Base-by-base conservation (phyloP, 805 yeast species). In the Wickerhamiella nectarea region DNA sequence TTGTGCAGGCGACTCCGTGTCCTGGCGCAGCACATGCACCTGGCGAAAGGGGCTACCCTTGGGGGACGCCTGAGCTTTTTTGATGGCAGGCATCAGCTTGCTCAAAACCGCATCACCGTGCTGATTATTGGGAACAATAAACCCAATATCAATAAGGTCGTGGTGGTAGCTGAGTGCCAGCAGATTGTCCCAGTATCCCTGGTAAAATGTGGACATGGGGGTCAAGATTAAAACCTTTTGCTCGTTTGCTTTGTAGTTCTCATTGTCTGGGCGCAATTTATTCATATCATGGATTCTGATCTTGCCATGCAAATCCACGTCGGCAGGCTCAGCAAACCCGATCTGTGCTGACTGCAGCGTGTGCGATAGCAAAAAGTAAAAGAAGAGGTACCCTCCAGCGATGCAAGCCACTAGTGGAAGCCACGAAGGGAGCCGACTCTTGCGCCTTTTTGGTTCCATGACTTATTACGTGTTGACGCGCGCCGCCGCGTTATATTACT, bases 1-100 rank as follows among this genome's bases (percentile, higher is more conserved):
- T 35, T 80, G 72, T 29, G 72, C 72, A 50, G 85, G 71, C 6
- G 93, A 76, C 33, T 57, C 61, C 28, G 80, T 80, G 61, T 91
- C 97, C 66, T 91, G 97, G 63, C 97, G 76, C 57, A 91, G 68
- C 36, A 91, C 80, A 18, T 94, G 82, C 51, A 91, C 75, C 57
- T 85, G 83, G 45, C 80, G 76, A 62, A 83, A 91, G 57, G 85
- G 74, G 51, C 72, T 66, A 50, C 71, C 73, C 11, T 25, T 22
- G 47, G 72, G 71, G 48, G 75, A 72, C 25, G 20, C 21, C 65
- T 86, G 95, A 25, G 76, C 69, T 52, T 65, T 64, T 54, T 84
- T 82, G 36, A 91, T 76, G 3, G 85, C 94, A 36, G 65, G 62
- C 59, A 86, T 94, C 53, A 91, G 69, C 51, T 69, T 63, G 53